Percentiles rank a stretch among this genome's conserved stretches.
phyloP scores from a whole-genome alignment of 2,329 filamentous ascomycete genomes.

The Colletotrichum orbiculare region DNA sequence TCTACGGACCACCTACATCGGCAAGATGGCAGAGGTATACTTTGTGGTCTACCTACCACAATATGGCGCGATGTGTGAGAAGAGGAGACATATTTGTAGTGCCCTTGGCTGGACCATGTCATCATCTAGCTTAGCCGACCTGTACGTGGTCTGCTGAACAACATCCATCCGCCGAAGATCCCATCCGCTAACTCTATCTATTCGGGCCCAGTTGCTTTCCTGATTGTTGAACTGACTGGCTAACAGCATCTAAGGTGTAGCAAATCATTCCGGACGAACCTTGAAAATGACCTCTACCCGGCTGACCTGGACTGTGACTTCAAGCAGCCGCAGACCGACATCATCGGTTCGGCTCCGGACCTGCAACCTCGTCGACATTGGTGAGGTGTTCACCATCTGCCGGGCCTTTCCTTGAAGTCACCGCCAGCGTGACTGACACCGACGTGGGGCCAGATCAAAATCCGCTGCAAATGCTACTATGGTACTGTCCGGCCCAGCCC shows the following conservation, averaged over 20 bases:
- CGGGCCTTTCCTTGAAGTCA: conserved; percentile 30
- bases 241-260: neutral
- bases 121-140: conserved; percentile 26
- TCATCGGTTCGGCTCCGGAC: conserved; percentile 28
- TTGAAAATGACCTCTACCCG: conserved; percentile 1
- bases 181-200: conserved; percentile 17
- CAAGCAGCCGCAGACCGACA: conserved; percentile 17
- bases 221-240: neutral
- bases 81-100: too few species aligned
- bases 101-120: conserved; percentile 13
- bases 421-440: conserved; percentile 29
- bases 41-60: conserved; percentile 1
- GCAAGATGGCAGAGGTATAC: conserved; percentile 25
- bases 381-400: conserved; percentile 34
- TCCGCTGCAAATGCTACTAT: conserved; percentile 30
- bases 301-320: conserved; percentile 16
- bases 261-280: conserved; percentile 5
- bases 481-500: neutral
- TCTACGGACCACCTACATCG: conserved; percentile 15
- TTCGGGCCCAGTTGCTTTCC: neutral
- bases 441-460: conserved; percentile 29
- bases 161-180: conserved; percentile 11
- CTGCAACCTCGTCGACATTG: conserved; percentile 15
- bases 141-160: conserved; percentile 30
- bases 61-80: neutral